These are phyloP conservation scores for Monosporascus cannonballus DNA, from an alignment of 2,329 filamentous ascomycete species.

Conservation along the genomic window DNA sequence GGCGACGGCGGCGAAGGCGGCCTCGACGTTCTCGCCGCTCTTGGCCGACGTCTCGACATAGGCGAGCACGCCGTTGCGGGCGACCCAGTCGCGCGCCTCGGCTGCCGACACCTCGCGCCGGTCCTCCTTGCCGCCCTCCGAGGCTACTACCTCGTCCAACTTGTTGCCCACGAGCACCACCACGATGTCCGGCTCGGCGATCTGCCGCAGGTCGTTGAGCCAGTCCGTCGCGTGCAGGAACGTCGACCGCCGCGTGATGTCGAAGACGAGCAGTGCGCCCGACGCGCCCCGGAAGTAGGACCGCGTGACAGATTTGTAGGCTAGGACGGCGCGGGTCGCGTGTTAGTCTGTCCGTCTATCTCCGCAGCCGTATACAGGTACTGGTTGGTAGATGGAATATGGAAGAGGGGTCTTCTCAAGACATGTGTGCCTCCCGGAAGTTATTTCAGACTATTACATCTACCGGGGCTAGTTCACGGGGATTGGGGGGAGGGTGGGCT, in stretches of 20 bases:
- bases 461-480: neutral
- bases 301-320: conserved; percentile 88
- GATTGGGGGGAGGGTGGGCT: neutral
- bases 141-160: conserved; percentile 43
- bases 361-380: neutral
- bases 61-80: conserved; percentile 75
- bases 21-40: conserved; percentile 88
- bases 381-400: neutral
- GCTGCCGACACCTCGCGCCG: conserved; percentile 72
- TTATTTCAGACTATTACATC: neutral
- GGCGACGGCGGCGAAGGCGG: conserved; percentile 86
- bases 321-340: neutral
- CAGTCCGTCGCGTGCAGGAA: conserved; percentile 87
- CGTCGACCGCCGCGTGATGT: conserved; percentile 79
- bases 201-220: conserved; percentile 89
- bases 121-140: conserved; percentile 41
- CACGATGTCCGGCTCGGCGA: conserved; percentile 92
- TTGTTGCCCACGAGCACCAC: conserved; percentile 96
- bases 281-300: conserved; percentile 83
- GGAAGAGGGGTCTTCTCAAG: neutral
- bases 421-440: neutral
- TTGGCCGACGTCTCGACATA: conserved; percentile 98
- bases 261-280: conserved; percentile 79
- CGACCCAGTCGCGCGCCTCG: conserved; percentile 89
- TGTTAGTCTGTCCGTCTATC: neutral